Percentiles rank a stretch among this genome's conserved stretches.
These are phyloP conservation scores for Secale cereale DNA, from an alignment of 176 grass and related monocot genomes.

Conservation along the genomic window DNA sequence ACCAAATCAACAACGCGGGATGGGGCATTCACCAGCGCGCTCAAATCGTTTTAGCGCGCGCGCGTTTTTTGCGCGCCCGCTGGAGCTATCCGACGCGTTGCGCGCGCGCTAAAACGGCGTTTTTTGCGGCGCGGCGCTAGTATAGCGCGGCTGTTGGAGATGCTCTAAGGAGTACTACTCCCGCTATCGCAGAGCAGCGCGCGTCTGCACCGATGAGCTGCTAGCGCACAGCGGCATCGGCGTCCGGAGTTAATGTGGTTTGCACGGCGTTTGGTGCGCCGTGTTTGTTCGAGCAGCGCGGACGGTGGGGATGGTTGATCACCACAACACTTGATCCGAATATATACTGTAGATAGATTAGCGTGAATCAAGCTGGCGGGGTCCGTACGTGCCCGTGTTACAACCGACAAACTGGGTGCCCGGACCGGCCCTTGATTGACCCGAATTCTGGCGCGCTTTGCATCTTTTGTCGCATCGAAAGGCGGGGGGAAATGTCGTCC, in stretches of 20 bases:
- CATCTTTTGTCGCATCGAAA: neutral
- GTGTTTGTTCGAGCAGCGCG: neutral
- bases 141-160: no score
- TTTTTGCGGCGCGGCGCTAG: no score
- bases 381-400: neutral
- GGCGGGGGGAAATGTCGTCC: neutral
- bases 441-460: neutral
- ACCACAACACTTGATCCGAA: neutral
- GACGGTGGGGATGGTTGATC: no score
- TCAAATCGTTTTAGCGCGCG: no score
- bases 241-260: neutral
- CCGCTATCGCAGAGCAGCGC: neutral
- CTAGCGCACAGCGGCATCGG: neutral
- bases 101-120: no score
- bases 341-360: neutral
- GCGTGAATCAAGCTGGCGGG: neutral
- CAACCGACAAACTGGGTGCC: neutral
- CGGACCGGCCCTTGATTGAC: neutral
- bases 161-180: neutral
- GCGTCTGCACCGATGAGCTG: neutral
- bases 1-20: no score
- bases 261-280: conserved; percentile 36
- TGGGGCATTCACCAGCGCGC: no score
- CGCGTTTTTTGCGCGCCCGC: no score
- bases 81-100: no score